Base-by-base conservation (phyloP, 2,329 filamentous ascomycete species). In the Blastomyces emzantsi region DNA sequence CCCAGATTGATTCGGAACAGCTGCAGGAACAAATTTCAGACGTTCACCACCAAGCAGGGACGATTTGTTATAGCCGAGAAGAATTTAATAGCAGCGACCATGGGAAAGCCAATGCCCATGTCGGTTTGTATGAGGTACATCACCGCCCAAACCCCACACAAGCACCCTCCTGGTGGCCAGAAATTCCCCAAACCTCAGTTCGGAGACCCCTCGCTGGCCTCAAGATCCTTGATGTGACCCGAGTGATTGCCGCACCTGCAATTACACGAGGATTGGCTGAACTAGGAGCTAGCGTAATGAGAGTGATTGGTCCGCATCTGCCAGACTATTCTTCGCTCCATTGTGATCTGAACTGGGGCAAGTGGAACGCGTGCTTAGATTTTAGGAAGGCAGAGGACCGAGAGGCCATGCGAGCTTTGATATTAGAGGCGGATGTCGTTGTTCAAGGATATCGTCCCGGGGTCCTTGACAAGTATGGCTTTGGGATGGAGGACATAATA, bases 381-480 rank as follows among this genome's bases (percentile, higher is more conserved):
- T 73, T 83, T 28, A 73, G 74, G 0, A 69, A 74, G 0, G 72
- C 75, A 47, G 72, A 67, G 15, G 77, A 79, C 61, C 71, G 75
- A 0, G 68, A 74, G 54, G 75, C 73, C 51, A 70, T 82, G 13
- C 68, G 74, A 1, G 69, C 68, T 15, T 72, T 84, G 3, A 73
- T 84, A 6, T 66, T 68, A 3, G 78, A 81, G 7, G 81, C 81
- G 0, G 82, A 83, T 65, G 78, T 83, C 0, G 73, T 83, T 0
- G 73, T 83, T 3, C 74, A 81, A 63, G 81, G 78, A 0, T 83
- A 82, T 64, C 76, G 81, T 2, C 81, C 80, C 0, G 76, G 76
- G 0, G 78, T 78, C 1, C 70, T 83, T 61, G 78, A 81, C 19
- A 78, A 78, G 62, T 76, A 77, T 33, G 81, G 80, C 0, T 81